These are phyloP conservation scores for Coniochaeta pulveracea DNA, from an alignment of 2,329 filamentous ascomycete genomes.

Conservation along the genomic window DNA sequence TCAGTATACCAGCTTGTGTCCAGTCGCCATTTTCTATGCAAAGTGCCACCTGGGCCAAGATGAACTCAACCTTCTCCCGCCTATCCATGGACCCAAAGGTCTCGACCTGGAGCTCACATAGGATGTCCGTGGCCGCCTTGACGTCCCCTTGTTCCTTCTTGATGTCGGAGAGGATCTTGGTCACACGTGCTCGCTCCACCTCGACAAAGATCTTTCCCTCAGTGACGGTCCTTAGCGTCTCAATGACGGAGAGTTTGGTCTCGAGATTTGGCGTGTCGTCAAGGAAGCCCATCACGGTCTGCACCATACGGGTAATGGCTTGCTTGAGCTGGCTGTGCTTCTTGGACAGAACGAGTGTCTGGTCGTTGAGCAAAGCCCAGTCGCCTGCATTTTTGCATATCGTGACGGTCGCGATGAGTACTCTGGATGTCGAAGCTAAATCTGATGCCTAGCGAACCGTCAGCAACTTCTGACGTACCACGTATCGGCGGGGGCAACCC, in stretches of 20 bases:
- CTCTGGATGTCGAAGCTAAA: conserved; percentile 83
- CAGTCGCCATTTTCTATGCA: conserved; percentile 95
- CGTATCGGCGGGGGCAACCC: conserved; percentile 1
- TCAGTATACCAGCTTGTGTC: conserved; percentile 88
- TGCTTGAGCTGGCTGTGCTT: conserved; percentile 99
- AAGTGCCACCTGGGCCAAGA: conserved; percentile 83
- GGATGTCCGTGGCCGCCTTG: conserved; percentile 78
- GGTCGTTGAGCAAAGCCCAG: conserved; percentile 93
- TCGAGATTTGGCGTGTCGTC: conserved; percentile 76
- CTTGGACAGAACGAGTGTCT: conserved; percentile 91
- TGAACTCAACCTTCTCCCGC: conserved; percentile 97
- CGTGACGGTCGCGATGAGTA: conserved; percentile 80
- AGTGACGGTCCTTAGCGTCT: conserved; percentile 89
- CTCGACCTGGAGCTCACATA: conserved; percentile 97
- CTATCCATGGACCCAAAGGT: conserved; percentile 97
- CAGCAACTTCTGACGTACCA: conserved; percentile 5
- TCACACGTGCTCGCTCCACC: conserved; percentile 92
- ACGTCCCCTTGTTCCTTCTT: conserved; percentile 93
- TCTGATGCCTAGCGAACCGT: conserved; percentile 64
- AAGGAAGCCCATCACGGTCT: conserved; percentile 86
- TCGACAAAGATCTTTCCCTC: conserved; percentile 99
- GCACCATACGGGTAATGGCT: conserved; percentile 97
- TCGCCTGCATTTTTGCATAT: conserved; percentile 88
- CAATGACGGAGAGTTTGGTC: conserved; percentile 85
- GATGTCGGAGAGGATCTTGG: conserved; percentile 90